Evolutionary conservation across 805 yeast species (phyloP).

Genomic region (Monosporozyma yasuniensis): DNA sequence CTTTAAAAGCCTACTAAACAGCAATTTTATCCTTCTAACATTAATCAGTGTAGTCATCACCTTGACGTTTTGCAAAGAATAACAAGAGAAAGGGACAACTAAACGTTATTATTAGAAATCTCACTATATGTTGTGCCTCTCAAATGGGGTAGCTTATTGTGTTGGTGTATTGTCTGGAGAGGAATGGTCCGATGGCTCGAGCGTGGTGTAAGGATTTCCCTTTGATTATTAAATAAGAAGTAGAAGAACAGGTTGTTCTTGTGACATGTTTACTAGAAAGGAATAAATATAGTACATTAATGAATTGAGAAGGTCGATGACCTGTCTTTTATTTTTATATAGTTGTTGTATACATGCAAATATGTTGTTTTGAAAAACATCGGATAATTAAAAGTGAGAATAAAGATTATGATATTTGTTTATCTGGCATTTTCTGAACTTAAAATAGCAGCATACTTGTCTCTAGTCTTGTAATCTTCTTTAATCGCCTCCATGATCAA

Average conservation of each 20-base stretch:
- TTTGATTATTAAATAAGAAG: no score
- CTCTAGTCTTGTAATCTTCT: constrained; percentile 43
- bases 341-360: background rate
- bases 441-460: constrained; percentile 27
- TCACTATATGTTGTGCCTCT: background rate
- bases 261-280: background rate
- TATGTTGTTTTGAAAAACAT: background rate
- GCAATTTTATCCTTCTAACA: no score
- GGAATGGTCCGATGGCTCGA: no score
- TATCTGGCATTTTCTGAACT: constrained; percentile 30
- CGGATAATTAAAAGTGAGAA: background rate
- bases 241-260: no score
- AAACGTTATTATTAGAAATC: background rate
- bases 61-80: no score
- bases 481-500: constrained; percentile 49
- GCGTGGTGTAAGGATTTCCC: no score
- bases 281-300: background rate
- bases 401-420: constrained; percentile 3
- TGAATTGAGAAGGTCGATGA: background rate
- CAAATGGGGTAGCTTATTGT: background rate
- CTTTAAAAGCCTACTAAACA: no score
- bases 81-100: no score
- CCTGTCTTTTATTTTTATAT: background rate
- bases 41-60: no score
- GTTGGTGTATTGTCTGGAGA: background rate